Percentiles rank a stretch among this genome's conserved stretches.
These are phyloP conservation scores for Lipomyces oligophaga DNA, from an alignment of 805 yeast genomes.

Conservation along the genomic window DNA sequence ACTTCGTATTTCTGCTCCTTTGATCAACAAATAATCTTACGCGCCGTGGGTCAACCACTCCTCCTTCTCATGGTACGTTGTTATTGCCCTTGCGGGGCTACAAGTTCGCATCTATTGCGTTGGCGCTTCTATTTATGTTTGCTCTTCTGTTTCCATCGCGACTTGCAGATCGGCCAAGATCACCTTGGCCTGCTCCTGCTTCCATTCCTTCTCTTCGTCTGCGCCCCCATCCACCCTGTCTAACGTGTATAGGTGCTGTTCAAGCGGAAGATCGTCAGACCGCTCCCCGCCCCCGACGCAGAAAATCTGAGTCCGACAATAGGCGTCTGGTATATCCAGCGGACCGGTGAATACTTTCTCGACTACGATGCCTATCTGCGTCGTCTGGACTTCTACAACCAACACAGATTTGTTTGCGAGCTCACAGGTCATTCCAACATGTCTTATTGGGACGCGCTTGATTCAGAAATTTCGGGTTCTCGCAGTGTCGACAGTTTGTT, in stretches of 20 bases:
- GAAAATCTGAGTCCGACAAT: slow-evolving; percentile 23
- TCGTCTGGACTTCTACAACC: slow-evolving; percentile 41
- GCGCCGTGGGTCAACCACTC: too few species aligned
- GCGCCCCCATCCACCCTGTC: too few species aligned
- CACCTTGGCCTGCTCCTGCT: not conserved
- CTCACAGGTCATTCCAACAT: slow-evolving; percentile 90
- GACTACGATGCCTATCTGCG: slow-evolving; percentile 70
- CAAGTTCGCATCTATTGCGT: slow-evolving; percentile 1
- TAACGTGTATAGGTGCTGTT: slow-evolving; percentile 38
- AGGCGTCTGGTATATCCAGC: slow-evolving; percentile 75
- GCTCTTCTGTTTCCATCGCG: not conserved
- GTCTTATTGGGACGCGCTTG: slow-evolving; percentile 83
- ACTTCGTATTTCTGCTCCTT: too few species aligned
- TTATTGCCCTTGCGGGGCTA: not conserved
- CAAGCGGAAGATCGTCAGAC: slow-evolving; percentile 38
- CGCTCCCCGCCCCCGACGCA: slow-evolving; percentile 28
- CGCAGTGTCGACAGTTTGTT: slow-evolving; percentile 67
- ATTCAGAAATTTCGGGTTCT: slow-evolving; percentile 49
- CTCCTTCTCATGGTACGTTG: not conserved
- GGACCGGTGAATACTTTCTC: slow-evolving; percentile 85
- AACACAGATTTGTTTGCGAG: slow-evolving; percentile 86
- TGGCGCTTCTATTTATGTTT: not conserved
- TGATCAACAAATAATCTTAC: too few species aligned
- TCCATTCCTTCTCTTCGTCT: not conserved
- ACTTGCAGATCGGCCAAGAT: not conserved